These are phyloP conservation scores for Fusarium siculi DNA, from an alignment of 2,329 filamentous ascomycete genomes.

Conservation along the genomic window DNA sequence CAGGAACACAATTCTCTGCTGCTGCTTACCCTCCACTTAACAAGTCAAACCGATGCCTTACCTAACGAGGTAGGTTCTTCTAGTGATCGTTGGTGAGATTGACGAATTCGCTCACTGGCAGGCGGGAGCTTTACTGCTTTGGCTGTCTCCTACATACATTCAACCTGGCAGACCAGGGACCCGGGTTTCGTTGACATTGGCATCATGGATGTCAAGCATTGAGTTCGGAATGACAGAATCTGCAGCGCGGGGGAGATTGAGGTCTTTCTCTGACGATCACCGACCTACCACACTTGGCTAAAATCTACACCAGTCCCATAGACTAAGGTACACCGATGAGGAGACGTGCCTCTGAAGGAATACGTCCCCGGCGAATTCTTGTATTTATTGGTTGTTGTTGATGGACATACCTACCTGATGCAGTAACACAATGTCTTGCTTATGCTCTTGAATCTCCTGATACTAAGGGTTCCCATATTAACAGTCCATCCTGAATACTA, in stretches of 20 bases:
- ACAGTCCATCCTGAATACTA: background rate
- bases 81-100: slow-evolving; percentile 9
- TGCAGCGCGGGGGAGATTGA: slow-evolving; percentile 20
- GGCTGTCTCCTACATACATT: slow-evolving; percentile 4
- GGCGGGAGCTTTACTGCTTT: slow-evolving; percentile 28
- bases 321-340: background rate
- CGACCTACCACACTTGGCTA: slow-evolving; percentile 17
- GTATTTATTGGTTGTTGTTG: background rate
- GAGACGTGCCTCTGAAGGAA: slow-evolving; percentile 18
- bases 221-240: slow-evolving; percentile 5
- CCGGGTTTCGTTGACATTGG: background rate
- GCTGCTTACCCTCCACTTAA: slow-evolving; percentile 3
- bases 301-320: background rate
- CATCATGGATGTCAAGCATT: slow-evolving; percentile 10
- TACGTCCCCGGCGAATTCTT: background rate
- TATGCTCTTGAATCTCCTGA: background rate
- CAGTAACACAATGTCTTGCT: background rate
- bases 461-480: background rate
- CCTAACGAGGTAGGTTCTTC: slow-evolving; percentile 31
- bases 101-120: slow-evolving; percentile 27
- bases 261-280: slow-evolving; percentile 8
- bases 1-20: background rate
- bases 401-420: background rate
- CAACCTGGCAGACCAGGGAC: slow-evolving; percentile 24
- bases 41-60: slow-evolving; percentile 14